Percentiles rank a stretch among this genome's conserved stretches.
phyloP scores from a whole-genome alignment of 805 yeast species.

The Suhomyces vadensis region DNA sequence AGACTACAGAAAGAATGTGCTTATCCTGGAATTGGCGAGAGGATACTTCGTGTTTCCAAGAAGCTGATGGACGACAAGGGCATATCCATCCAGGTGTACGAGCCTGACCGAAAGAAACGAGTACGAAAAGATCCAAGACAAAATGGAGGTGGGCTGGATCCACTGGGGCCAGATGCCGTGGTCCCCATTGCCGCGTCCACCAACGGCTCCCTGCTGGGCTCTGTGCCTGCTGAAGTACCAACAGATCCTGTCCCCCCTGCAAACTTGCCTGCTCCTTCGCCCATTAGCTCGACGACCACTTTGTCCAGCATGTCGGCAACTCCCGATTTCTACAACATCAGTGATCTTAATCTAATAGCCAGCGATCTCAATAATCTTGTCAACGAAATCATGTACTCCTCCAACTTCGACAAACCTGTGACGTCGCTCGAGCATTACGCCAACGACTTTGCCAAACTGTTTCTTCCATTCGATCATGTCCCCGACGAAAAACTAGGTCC shows the following conservation, averaged over 20 bases:
- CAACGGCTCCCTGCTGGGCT: no score
- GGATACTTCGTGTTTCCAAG: conserved; percentile 30
- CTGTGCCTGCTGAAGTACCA: neutral
- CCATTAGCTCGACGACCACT: neutral
- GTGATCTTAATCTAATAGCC: conserved; percentile 38
- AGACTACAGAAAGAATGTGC: conserved; percentile 31
- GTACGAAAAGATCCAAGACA: neutral
- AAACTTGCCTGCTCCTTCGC: conserved; percentile 1
- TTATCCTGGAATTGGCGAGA: conserved; percentile 37
- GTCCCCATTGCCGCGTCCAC: neutral
- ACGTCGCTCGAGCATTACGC: neutral
- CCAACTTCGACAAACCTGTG: conserved; percentile 16
- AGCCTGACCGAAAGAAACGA: conserved; percentile 2
- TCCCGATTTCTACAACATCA: conserved; percentile 17
- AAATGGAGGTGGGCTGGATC: neutral
- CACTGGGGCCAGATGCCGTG: neutral
- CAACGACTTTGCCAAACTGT: conserved; percentile 3
- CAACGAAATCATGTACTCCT: conserved; percentile 33
- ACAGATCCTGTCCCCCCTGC: conserved; percentile 1
- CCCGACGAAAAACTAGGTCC: conserved; percentile 12
- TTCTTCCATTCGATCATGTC: neutral
- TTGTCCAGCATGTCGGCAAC: neutral
- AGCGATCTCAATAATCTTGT: conserved; percentile 40
- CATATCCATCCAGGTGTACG: conserved; percentile 9
- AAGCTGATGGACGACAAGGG: conserved; percentile 7